phyloP scores from a whole-genome alignment of 2,329 filamentous ascomycete genomes.

The Tolypocladium ovalisporum region DNA sequence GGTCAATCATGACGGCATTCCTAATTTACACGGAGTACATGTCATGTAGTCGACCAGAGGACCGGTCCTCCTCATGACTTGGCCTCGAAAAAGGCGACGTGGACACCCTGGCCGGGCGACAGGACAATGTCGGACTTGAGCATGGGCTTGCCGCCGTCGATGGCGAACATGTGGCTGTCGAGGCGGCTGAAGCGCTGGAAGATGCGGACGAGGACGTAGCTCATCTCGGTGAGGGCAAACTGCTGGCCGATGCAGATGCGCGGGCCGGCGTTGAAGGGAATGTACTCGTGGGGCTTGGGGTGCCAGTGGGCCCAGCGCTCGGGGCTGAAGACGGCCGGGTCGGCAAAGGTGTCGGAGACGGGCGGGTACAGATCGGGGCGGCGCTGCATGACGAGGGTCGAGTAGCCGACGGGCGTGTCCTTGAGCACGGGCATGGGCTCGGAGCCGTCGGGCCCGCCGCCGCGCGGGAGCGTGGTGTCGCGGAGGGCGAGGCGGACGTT shows the following conservation, averaged over 20 bases:
- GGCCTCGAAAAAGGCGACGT: constrained; percentile 43
- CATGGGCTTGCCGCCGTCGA: constrained; percentile 41
- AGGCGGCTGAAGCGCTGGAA: constrained; percentile 61
- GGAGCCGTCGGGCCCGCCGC: constrained; percentile 52
- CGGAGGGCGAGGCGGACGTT: constrained; percentile 63
- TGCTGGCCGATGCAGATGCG: constrained; percentile 69
- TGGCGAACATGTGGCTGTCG: constrained; percentile 42
- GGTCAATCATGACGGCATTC: not conserved
- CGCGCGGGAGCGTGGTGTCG: constrained; percentile 65
- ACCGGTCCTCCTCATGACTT: constrained; percentile 9
- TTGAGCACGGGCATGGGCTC: constrained; percentile 56
- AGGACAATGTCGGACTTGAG: constrained; percentile 51
- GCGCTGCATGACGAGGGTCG: constrained; percentile 61
- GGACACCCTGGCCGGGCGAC: constrained; percentile 47
- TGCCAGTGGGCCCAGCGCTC: constrained; percentile 55
- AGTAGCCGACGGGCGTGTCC: constrained; percentile 55
- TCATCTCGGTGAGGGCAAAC: constrained; percentile 68
- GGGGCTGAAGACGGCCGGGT: constrained; percentile 44
- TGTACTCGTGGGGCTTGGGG: constrained; percentile 57
- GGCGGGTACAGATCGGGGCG: constrained; percentile 51
- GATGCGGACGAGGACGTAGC: constrained; percentile 59
- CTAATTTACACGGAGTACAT: too few relatives aligned
- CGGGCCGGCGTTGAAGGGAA: constrained; percentile 65
- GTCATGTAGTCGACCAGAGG: too few relatives aligned
- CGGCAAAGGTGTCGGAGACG: constrained; percentile 29